Evolutionary conservation across 495 filamentous ascomycete species (phyloP).

Genomic region (Hypoxylon lienhwacheense): DNA sequence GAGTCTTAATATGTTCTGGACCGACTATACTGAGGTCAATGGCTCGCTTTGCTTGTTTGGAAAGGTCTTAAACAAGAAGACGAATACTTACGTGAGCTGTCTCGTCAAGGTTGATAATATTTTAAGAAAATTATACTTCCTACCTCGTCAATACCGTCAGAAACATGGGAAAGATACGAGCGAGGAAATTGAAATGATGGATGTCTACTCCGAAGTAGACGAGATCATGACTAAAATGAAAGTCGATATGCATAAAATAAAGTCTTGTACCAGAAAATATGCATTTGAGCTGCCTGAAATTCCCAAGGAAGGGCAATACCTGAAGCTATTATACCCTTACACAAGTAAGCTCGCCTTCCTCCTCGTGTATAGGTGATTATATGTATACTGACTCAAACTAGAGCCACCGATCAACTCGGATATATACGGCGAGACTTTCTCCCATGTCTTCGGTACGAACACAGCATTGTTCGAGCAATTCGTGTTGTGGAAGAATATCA

Average conservation of each 20-base stretch:
- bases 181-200: conserved; percentile 83
- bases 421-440: conserved; percentile 83
- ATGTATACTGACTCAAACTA: conserved; percentile 27
- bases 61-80: conserved; percentile 90
- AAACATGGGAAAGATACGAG: conserved; percentile 66
- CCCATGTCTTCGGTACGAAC: conserved; percentile 90
- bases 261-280: conserved; percentile 85
- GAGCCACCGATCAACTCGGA: conserved; percentile 64
- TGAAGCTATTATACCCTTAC: conserved; percentile 94
- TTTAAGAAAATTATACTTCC: conserved; percentile 86
- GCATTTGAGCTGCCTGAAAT: conserved; percentile 90
- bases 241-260: conserved; percentile 90
- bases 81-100: conserved; percentile 76
- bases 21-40: conserved; percentile 92
- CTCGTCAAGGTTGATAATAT: conserved; percentile 98
- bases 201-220: conserved; percentile 88
- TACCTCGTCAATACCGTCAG: conserved; percentile 70
- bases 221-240: conserved; percentile 78
- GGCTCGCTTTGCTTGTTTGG: conserved; percentile 93
- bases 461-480: conserved; percentile 97
- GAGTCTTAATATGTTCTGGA: conserved; percentile 92
- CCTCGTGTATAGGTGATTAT: background rate
- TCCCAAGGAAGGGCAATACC: conserved; percentile 84
- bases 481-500: conserved; percentile 95
- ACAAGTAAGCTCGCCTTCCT: conserved; percentile 46